Evolutionary conservation across 1,139 yeast genomes (phyloP), one percentile per base, ranked within the genome.

Genomic region (Pichia norvegensis): DNA sequence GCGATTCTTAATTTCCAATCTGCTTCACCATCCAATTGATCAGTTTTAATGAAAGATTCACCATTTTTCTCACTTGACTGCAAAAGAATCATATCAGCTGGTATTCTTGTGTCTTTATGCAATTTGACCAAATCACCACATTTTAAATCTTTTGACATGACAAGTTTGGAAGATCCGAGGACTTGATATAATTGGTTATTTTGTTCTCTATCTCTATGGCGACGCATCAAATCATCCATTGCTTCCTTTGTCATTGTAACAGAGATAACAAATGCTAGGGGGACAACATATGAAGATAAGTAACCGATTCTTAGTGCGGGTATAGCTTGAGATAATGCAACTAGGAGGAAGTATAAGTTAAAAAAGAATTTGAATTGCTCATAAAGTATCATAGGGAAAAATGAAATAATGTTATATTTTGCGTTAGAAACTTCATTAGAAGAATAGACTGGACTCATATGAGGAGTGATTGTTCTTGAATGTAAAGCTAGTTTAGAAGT

Each of bases 181-280:
- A 85, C 88, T 52, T 85, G 90, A 59, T 83, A 92, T 9, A 72
- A 64, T 62, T 92, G 97, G 56, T 76, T 77, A 58, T 94, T 94
- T 46, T 95, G 88, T 55, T 90, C 98, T 40, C 72, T 72, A 62
- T 94, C 99, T 53, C 99, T 75, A 53, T 92, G 76, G 45, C 98
- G 75, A 60, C 99, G 78, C 46, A 84, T 84, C 17, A 92, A 75
- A 64, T 94, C 99, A 66, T 94, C 98, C 55, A 87, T 74, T 0
- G 97, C 97, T 62, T 94, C 99, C 64, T 92, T 92, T 57, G 83
- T 70, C 95, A 94, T 88, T 0, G 98, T 94, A 7, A 94, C 95
- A 0, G 85, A 71, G 40, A 94, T 69, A 17, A 94, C 98, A 69
- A 94, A 94, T 1, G 85, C 96, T 46, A 94, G 72, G 0, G 99